These are phyloP conservation scores for Sonneratia alba DNA, from an alignment of 345 rosid genomes.

Conservation along the genomic window DNA sequence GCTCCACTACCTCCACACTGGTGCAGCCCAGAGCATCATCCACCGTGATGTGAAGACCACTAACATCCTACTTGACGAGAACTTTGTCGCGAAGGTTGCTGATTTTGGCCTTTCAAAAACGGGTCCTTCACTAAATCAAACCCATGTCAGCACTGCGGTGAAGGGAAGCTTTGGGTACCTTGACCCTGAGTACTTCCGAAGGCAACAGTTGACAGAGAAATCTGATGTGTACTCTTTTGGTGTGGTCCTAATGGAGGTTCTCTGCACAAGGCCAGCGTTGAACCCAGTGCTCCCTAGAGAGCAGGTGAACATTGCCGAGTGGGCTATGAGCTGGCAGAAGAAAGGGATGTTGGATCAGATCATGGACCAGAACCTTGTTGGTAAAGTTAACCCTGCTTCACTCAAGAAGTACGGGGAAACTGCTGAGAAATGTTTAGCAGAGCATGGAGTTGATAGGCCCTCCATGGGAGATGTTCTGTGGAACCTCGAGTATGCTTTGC, in stretches of 20 bases:
- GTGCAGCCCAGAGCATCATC: conserved; percentile 95
- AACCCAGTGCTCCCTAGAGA: conserved; percentile 95
- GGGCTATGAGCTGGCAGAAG: conserved; percentile 98
- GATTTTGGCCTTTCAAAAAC: conserved; percentile 97
- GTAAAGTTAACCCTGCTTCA: conserved; percentile 84
- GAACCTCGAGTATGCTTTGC: conserved; percentile 92
- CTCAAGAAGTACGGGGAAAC: conserved; percentile 94
- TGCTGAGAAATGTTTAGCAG: conserved; percentile 95
- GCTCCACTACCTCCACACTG: conserved; percentile 93
- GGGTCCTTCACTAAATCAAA: conserved; percentile 86
- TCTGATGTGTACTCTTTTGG: conserved; percentile 97
- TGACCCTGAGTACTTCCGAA: conserved; percentile 95
- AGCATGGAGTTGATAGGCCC: conserved; percentile 88
- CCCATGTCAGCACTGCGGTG: conserved; percentile 98
- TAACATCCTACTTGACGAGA: conserved; percentile 89
- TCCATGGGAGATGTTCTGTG: conserved; percentile 98
- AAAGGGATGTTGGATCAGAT: conserved; percentile 93
- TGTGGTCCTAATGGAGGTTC: conserved; percentile 95
- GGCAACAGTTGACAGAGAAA: conserved; percentile 94
- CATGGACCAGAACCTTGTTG: conserved; percentile 75
- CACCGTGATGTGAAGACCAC: conserved; percentile 99
- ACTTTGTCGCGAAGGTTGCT: conserved; percentile 88
- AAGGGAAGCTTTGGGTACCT: conserved; percentile 99
- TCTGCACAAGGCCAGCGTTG: conserved; percentile 90
- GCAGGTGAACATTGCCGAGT: conserved; percentile 96